phyloP scores from a whole-genome alignment of 2,329 filamentous ascomycete genomes.

The Aspergillus oerlinghausenensis region DNA sequence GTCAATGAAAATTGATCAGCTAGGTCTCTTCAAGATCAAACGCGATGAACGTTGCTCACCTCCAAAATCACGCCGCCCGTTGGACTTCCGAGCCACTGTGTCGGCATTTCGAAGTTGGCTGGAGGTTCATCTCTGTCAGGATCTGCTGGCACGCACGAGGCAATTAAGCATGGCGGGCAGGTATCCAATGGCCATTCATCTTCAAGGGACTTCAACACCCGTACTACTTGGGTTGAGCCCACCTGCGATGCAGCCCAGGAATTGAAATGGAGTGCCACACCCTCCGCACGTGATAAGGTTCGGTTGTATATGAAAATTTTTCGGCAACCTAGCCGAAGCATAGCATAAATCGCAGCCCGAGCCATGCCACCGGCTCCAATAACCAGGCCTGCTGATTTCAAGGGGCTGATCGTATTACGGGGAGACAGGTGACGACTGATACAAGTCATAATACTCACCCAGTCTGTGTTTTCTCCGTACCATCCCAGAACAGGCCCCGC shows the following conservation, averaged over 20 bases:
- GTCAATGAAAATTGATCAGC: conserved; percentile 3
- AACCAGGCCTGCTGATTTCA: conserved; percentile 50
- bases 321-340: conserved; percentile 71
- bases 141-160: conserved; percentile 72
- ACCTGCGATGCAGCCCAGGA: conserved; percentile 41
- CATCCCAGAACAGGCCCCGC: conserved; percentile 38
- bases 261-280: conserved; percentile 66
- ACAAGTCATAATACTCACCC: conserved; percentile 41
- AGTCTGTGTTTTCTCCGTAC: conserved; percentile 45
- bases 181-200: conserved; percentile 62
- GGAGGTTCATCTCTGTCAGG: conserved; percentile 59
- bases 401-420: conserved; percentile 50
- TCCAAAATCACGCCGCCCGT: conserved; percentile 75
- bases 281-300: conserved; percentile 61
- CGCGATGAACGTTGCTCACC: conserved; percentile 31
- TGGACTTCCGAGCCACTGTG: conserved; percentile 64
- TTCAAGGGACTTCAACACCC: conserved; percentile 54
- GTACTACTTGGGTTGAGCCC: conserved; percentile 34
- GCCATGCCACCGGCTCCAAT: conserved; percentile 69
- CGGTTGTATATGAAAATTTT: conserved; percentile 73
- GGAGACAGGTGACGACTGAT: conserved; percentile 40
- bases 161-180: conserved; percentile 65
- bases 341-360: conserved; percentile 69
- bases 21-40: not conserved
- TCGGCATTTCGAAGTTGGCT: conserved; percentile 65